Evolutionary conservation across 2,329 filamentous ascomycete species (phyloP), one percentile per base, ranked within the genome.

Genomic region (Neofusicoccum laricinum): DNA sequence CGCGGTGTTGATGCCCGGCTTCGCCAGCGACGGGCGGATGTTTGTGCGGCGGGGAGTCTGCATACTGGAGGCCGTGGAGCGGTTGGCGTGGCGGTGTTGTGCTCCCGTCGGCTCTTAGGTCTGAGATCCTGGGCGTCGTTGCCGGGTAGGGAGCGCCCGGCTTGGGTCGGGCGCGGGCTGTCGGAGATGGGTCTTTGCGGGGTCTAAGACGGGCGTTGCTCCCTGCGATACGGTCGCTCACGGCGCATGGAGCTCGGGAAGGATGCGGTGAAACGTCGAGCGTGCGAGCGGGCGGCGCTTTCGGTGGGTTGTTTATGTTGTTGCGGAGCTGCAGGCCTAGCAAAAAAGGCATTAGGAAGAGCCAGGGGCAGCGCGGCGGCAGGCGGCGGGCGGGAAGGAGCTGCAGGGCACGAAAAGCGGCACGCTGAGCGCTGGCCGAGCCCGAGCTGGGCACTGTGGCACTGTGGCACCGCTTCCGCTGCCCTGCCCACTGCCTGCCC

Each of bases 1-100:
- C 11, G 76, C 75, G 30, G 76, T 77, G 69, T 73, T 75, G 63
- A 73, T 70, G 46, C 46, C 41, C 6, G 67, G 65, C 66, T 68
- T 72, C 43, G 71, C 72, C 64, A 79, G 76, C 19, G 76, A 77
- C 14, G 79, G 79, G 51, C 79, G 76, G 50, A 61, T 65, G 43
- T 74, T 70, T 63, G 71, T 68, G 61, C 76, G 71, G 49, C 78
- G 73, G 19, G 79, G 79, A 62, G 79, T 81, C 15, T 64, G 62
- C 32, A 63, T n/a, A 32, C 11, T 43, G 36, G 48, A 51, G 21
- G 53, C 38, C 53, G 40, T 50, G 45, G n/a, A 36, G 57, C 15
- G 41, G 43, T 19, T 19, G 30, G 25, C 46, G 32, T 15, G 49
- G 4, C 41, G 61, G 21, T 45, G 49, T 55, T 63, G 61, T 63